Percentiles rank a stretch among this genome's conserved stretches.
Evolutionary conservation across 116 monocot species (phyloP).

Genomic region (Zostera marina): DNA sequence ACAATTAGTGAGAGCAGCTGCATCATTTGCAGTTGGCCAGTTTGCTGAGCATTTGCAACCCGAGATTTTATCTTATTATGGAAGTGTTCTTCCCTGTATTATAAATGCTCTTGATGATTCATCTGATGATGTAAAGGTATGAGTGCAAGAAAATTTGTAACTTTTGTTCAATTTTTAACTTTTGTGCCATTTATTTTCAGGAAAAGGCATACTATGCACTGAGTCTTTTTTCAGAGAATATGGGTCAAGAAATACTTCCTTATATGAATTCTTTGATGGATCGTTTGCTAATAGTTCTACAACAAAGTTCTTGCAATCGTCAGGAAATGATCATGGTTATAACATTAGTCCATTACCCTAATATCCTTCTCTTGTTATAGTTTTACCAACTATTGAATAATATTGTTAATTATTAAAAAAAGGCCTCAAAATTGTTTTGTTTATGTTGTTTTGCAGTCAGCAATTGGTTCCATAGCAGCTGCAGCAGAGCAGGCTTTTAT

Average conservation of each 20-base stretch:
- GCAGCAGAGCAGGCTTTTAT: constrained; percentile 85
- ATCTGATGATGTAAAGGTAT: constrained; percentile 94
- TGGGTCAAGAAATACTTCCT: constrained; percentile 89
- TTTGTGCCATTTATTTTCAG: constrained; percentile 19
- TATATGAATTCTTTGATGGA: constrained; percentile 85
- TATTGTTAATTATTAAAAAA: neutral
- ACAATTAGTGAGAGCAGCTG: constrained; percentile 91
- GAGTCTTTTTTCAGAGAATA: constrained; percentile 94
- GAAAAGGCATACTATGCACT: constrained; percentile 98
- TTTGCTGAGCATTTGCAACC: constrained; percentile 94
- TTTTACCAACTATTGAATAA: neutral
- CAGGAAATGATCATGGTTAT: constrained; percentile 91
- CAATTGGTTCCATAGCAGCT: constrained; percentile 79
- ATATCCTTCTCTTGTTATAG: neutral
- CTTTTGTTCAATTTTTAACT: neutral
- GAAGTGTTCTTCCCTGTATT: constrained; percentile 74
- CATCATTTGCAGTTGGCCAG: constrained; percentile 94
- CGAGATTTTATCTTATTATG: constrained; percentile 74
- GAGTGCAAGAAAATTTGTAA: constrained; percentile 5
- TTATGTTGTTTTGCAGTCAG: constrained; percentile 41
- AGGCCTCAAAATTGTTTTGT: neutral
- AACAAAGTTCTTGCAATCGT: constrained; percentile 51
- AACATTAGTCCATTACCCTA: no score
- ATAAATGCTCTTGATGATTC: constrained; percentile 84
- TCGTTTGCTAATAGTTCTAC: constrained; percentile 49